Percentiles rank a stretch among this genome's conserved stretches.
Evolutionary conservation across 1,139 yeast genomes (phyloP).

Genomic region (Yamadazyma membranifaciens): DNA sequence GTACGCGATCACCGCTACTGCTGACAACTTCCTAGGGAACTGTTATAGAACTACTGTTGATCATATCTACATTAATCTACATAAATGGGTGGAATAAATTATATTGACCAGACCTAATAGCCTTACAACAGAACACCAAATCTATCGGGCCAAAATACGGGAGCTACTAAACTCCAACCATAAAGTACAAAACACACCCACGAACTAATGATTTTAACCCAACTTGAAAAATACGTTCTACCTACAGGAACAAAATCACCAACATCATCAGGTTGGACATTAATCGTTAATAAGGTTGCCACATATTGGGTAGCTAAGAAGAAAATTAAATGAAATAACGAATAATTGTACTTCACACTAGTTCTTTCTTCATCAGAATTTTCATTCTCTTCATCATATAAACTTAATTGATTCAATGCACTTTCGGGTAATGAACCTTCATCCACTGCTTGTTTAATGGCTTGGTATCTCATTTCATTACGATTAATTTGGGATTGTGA

Average conservation of each 20-base stretch:
- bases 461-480: conserved; percentile 80
- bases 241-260: conserved; percentile 98
- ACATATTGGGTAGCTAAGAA: conserved; percentile 96
- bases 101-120: neutral
- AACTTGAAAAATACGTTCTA: conserved; percentile 88
- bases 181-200: conserved; percentile 89
- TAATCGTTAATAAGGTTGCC: conserved; percentile 88
- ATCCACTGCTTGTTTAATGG: conserved; percentile 89
- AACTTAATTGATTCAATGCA: conserved; percentile 73
- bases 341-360: conserved; percentile 80
- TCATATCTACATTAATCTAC: neutral
- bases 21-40: too few species aligned
- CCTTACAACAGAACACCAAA: conserved; percentile 45
- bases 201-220: conserved; percentile 90
- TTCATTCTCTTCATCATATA: conserved; percentile 34
- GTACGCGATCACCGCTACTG: too few species aligned
- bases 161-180: conserved; percentile 91
- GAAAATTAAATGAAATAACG: conserved; percentile 86
- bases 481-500: conserved; percentile 56
- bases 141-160: conserved; percentile 85
- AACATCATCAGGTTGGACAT: conserved; percentile 78
- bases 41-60: neutral
- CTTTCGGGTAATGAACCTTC: conserved; percentile 94
- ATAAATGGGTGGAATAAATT: neutral
- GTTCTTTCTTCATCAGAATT: conserved; percentile 58